Base-by-base conservation (phyloP, 257 asterid species). In the Scutellaria minor region DNA sequence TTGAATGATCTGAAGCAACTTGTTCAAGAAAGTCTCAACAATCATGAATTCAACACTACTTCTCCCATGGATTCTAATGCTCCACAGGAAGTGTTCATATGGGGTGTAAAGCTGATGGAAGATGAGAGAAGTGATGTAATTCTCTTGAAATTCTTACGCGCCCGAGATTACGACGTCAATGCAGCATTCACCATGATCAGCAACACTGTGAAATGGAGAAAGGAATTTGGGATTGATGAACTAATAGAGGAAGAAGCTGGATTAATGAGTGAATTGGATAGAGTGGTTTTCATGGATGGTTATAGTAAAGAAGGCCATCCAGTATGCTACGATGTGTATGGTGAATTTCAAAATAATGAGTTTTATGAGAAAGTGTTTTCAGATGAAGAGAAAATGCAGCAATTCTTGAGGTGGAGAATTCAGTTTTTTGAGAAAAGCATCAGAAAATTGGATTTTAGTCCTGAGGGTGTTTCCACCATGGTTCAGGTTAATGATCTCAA, bases 251-350 rank as follows among this genome's bases (percentile, higher is more conserved):
- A 66, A 39, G 79, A 74, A 82, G 76, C n/a, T 5, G 80, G 70
- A 31, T n/a, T n/a, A n/a, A 31, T 31, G 37, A 31, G 37, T 47
- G 37, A 18, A 14, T 6, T 77, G 14, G 80, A 77, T 4, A 74
- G 27, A 54, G 80, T 59, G 6, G 82, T 74, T 14, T 77, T 77
- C 70, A 74, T 81, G 82, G 80, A 81, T 35, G 85, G 85, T 6
- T 55, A 10, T 18, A 64, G 69, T 20, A 78, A 58, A 48, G 75
- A 82, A 5, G 86, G 83, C 8, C 75, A 78, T 10, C 83, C 83
- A 0, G 81, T 82, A 5, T 82, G 83, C 62, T 82, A 82, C 74
- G 78, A 82, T 18, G 83, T 75, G 0, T 82, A 75, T 14, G 85
- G 86, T 1, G 83, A 75, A 70, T 72, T 82, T 52, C 75, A 62